Percentiles rank a stretch among this genome's conserved stretches.
Conservation (phyloP, 345 rosid species). For the Limnanthes douglasii region DNA sequence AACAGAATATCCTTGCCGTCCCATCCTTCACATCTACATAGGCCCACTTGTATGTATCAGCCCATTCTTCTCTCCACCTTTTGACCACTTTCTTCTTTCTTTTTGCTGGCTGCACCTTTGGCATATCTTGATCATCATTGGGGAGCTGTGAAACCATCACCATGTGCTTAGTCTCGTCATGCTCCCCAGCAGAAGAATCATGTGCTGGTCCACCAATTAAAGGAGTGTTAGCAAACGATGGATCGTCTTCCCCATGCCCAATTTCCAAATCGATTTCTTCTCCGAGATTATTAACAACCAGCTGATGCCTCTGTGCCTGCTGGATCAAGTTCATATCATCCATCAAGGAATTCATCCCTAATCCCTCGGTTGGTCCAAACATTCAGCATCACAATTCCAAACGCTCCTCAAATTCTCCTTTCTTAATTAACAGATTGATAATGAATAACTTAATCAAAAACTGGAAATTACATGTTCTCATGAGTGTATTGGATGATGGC, state of each 20-base stretch:
- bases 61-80: constrained; percentile 99
- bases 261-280: constrained; percentile 98
- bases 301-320: constrained; percentile 91
- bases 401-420: constrained; percentile 15
- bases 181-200: constrained; percentile 70
- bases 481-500: too few species aligned
- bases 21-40: constrained; percentile 96
- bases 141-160: constrained; percentile 54
- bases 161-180: constrained; percentile 72
- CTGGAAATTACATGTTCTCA: too few species aligned
- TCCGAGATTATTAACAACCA: constrained; percentile 82
- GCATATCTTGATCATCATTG: constrained; percentile 54
- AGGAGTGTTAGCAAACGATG: constrained; percentile 64
- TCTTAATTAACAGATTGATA: constrained; percentile 11
- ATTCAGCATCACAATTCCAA: constrained; percentile 76
- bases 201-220: constrained; percentile 47
- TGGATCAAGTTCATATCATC: constrained; percentile 96
- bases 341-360: constrained; percentile 85
- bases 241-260: constrained; percentile 85
- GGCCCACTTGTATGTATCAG: constrained; percentile 99
- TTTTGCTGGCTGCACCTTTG: constrained; percentile 47
- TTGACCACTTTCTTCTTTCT: constrained; percentile 97
- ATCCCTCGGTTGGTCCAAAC: constrained; percentile 68
- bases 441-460: too few species aligned
- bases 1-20: constrained; percentile 92